Percentiles rank a stretch among this genome's conserved stretches.
These are phyloP conservation scores for Drechmeria coniospora DNA, from an alignment of 2,329 filamentous ascomycete genomes.

Conservation along the genomic window DNA sequence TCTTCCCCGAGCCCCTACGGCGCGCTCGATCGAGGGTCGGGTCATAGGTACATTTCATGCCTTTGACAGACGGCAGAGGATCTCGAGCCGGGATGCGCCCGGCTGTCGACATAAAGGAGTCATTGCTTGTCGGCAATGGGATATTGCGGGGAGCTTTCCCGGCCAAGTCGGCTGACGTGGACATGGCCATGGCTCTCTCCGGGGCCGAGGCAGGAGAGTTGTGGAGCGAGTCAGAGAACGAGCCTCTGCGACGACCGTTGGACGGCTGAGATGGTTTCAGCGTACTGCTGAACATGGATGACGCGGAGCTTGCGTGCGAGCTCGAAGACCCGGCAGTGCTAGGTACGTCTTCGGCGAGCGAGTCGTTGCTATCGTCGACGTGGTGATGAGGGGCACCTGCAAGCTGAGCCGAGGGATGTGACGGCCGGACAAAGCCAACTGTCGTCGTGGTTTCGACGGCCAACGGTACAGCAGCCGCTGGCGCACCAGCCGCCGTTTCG, in stretches of 20 bases:
- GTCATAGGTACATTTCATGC: conserved; percentile 46
- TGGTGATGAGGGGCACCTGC: conserved; percentile 14
- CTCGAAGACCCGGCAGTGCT: conserved; percentile 58
- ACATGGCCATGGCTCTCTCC: conserved; percentile 40
- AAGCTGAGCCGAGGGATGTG: conserved; percentile 8
- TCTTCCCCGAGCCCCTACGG: conserved; percentile 36
- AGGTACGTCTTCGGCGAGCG: conserved; percentile 47
- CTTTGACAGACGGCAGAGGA: conserved; percentile 35
- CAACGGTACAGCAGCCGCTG: conserved; percentile 8
- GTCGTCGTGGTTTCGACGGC: conserved; percentile 13
- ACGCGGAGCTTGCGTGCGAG: conserved; percentile 54
- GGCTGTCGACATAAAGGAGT: conserved; percentile 16
- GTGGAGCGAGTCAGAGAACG: conserved; percentile 35
- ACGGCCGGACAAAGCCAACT: conserved; percentile 7
- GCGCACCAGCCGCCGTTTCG: conserved; percentile 9
- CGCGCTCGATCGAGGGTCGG: conserved; percentile 36
- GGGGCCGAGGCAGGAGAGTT: conserved; percentile 30
- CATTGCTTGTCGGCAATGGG: conserved; percentile 15
- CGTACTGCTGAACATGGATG: conserved; percentile 51
- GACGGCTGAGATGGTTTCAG: conserved; percentile 26
- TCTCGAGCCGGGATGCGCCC: conserved; percentile 40
- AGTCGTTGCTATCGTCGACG: conserved; percentile 42
- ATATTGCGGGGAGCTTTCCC: conserved; percentile 12
- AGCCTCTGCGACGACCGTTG: conserved; percentile 28
- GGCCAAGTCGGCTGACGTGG: conserved; percentile 27